Evolutionary conservation across 192 early-diverging fungal genomes (phyloP).

Genomic region (Podochytrium sp.): DNA sequence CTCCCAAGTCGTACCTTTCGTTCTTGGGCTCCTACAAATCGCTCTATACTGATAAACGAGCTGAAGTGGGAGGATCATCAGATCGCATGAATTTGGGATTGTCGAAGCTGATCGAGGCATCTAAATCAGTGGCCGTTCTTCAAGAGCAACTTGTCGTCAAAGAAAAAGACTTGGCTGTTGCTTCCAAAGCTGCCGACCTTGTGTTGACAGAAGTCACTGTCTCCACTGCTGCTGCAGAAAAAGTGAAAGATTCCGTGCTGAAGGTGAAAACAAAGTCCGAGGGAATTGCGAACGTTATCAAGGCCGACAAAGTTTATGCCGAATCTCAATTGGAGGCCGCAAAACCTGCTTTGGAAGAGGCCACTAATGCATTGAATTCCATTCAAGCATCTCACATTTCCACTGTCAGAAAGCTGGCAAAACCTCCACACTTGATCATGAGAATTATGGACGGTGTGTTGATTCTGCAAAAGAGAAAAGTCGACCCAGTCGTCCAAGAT

Average conservation of each 20-base stretch:
- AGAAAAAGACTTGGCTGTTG: conserved; percentile 63
- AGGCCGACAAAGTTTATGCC: conserved; percentile 62
- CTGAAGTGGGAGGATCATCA: conserved; percentile 58
- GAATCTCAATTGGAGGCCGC: conserved; percentile 66
- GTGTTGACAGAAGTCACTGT: conserved; percentile 63
- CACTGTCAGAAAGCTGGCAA: conserved; percentile 67
- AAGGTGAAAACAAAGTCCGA: conserved; percentile 71
- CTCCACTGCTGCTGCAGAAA: conserved; percentile 62
- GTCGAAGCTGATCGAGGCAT: conserved; percentile 63
- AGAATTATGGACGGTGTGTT: conserved; percentile 71
- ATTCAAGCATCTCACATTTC: conserved; percentile 69
- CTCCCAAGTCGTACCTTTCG: conserved; percentile 66
- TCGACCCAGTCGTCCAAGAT: conserved; percentile 61
- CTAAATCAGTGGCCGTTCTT: conserved; percentile 62
- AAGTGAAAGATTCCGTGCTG: conserved; percentile 66
- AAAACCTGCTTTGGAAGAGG: conserved; percentile 65
- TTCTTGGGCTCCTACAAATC: conserved; percentile 63
- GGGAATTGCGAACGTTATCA: conserved; percentile 65
- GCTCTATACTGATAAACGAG: conserved; percentile 52
- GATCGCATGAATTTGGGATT: conserved; percentile 74
- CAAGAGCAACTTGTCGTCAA: conserved; percentile 70
- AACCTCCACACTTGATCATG: conserved; percentile 71
- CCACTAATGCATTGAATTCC: conserved; percentile 64
- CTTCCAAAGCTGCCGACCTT: conserved; percentile 60
- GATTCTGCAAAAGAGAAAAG: conserved; percentile 56